Evolutionary conservation across 768 basidiomycete genomes (phyloP).

Genomic region (Serendipita sp.): DNA sequence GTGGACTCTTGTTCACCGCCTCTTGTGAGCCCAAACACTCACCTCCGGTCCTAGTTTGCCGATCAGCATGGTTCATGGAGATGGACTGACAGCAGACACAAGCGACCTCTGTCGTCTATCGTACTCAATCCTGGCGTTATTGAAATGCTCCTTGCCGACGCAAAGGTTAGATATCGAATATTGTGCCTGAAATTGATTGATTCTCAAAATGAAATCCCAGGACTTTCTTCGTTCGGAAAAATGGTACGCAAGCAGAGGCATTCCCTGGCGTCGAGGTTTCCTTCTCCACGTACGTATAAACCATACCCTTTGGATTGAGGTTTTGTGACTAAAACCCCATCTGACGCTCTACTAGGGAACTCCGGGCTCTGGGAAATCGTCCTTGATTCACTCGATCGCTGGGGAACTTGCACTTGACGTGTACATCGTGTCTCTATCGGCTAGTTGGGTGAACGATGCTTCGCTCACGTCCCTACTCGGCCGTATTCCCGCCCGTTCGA

Average conservation of each 20-base stretch:
- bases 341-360: constrained; percentile 23
- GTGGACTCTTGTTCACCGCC: neutral
- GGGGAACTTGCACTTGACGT: constrained; percentile 84
- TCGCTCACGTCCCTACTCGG: constrained; percentile 78
- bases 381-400: constrained; percentile 69
- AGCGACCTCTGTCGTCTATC: constrained; percentile 76
- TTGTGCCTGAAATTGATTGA: no score
- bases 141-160: constrained; percentile 72
- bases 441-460: constrained; percentile 50
- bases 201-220: constrained; percentile 18
- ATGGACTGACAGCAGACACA: constrained; percentile 75
- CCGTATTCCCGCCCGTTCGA: constrained; percentile 68
- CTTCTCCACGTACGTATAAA: constrained; percentile 45
- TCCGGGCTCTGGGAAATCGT: constrained; percentile 72
- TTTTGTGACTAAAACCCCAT: neutral
- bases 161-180: constrained; percentile 16
- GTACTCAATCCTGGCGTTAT: constrained; percentile 80
- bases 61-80: constrained; percentile 63
- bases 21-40: neutral
- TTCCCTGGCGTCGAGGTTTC: constrained; percentile 81
- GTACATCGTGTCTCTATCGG: constrained; percentile 71
- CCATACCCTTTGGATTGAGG: neutral
- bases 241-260: constrained; percentile 91
- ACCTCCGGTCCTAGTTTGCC: neutral
- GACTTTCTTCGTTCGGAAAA: constrained; percentile 78